These are phyloP conservation scores for Boletus sensibilis DNA, from an alignment of 768 basidiomycete species.

Conservation along the genomic window DNA sequence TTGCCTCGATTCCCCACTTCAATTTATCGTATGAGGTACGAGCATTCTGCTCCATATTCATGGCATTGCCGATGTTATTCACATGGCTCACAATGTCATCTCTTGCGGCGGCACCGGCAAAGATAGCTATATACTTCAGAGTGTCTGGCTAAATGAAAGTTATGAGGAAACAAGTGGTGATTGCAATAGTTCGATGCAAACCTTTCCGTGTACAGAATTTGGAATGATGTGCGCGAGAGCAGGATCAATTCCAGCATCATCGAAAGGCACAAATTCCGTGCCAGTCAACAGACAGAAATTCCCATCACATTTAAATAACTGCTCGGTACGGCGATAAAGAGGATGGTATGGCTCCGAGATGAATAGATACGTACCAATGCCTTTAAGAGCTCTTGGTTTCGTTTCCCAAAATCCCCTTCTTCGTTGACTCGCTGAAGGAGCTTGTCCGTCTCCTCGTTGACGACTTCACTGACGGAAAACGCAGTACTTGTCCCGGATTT, in stretches of 20 bases:
- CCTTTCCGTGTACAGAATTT: no score
- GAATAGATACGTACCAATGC: slow-evolving; percentile 1
- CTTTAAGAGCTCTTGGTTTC: neutral
- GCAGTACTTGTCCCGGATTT: neutral
- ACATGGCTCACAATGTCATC: neutral
- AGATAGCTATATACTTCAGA: slow-evolving; percentile 1
- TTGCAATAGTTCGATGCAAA: no score
- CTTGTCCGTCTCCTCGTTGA: neutral
- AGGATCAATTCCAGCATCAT: no score
- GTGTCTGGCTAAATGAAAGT: no score
- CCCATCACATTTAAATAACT: no score
- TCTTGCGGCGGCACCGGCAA: neutral
- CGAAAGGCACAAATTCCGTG: no score
- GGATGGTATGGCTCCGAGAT: neutral
- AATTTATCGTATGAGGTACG: neutral
- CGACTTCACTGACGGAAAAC: neutral
- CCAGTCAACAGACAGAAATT: no score
- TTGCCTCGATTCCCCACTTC: neutral
- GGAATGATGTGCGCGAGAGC: no score
- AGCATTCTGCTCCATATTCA: neutral
- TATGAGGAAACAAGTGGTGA: no score
- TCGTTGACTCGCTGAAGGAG: neutral
- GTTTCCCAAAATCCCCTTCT: neutral
- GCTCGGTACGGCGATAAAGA: neutral
- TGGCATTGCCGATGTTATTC: neutral